Evolutionary conservation across 495 filamentous ascomycete species (phyloP), one percentile per base, ranked within the genome.

Genomic region (Xylaria bambusicola): DNA sequence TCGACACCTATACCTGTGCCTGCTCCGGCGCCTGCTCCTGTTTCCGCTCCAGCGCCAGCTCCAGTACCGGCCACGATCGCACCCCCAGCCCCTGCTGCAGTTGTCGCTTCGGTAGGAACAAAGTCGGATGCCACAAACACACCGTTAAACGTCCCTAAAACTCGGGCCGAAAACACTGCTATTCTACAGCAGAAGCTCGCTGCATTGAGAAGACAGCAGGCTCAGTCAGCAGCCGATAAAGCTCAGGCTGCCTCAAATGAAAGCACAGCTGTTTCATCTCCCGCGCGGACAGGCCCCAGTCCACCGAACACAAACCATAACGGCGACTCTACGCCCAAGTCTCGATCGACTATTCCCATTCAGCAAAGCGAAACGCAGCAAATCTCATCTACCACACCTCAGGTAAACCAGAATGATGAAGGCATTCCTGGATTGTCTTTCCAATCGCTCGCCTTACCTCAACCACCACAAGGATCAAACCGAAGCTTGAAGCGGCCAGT

Each of bases 401-500:
- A 61, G 29, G 45, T 49, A 13, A 50, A 56, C 4, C 36, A 61
- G 12, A 68, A 35, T 50, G 66, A 68, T 0, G 62, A 57, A 6
- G 42, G 36, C 9, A 71, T 68, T 8, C 68, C 68, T 9, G 66
- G 68, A 6, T 20, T 70, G 6, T 69, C 56, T 45, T 54, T 67
- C 12, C 9, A 33, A 12, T 48, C 58, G 3, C 12, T 42, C 0
- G 31, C 44, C 17, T 51, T 56, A 50, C 60, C 55, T 51, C 68
- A 60, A 44, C 47, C 49, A 21, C 15, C 48, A 45, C 68, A 64
- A 29, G 29, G 53, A 13, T 9, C 27, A 6, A 62, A 53, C 15
- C 66, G 66, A 41, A 67, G 65, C 36, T 83, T 88, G 18, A 96
- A 96, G 71, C 87, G 93, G 20, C 91, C 90, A n/a, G 88, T 89